Percentiles rank a stretch among this genome's conserved stretches.
These are phyloP conservation scores for Orbilia javanica DNA, from an alignment of 2,329 filamentous ascomycete species.

Conservation along the genomic window DNA sequence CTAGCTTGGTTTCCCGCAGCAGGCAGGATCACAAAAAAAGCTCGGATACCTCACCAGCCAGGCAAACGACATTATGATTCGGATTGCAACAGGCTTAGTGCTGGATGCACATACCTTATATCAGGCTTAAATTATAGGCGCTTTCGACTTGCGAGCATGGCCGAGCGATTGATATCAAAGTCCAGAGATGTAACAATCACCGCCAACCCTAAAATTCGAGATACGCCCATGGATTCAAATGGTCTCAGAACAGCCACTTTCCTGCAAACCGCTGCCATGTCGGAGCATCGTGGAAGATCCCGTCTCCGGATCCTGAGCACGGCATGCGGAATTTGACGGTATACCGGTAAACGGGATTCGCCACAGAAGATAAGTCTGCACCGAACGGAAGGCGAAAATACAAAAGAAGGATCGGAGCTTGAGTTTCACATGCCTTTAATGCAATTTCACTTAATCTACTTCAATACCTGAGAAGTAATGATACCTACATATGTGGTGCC, in stretches of 20 bases:
- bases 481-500: not conserved
- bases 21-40: constrained; percentile 4
- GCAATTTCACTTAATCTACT: constrained; percentile 18
- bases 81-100: constrained; percentile 24
- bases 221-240: constrained; percentile 3
- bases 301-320: constrained; percentile 2
- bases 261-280: constrained; percentile 3
- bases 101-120: constrained; percentile 16
- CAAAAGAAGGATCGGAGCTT: constrained; percentile 1
- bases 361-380: not conserved
- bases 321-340: constrained; percentile 17
- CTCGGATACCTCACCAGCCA: constrained; percentile 5
- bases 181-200: not conserved
- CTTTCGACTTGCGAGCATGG: not conserved
- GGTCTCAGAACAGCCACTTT: constrained; percentile 13
- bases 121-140: constrained; percentile 4
- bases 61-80: constrained; percentile 16
- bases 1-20: constrained; percentile 6
- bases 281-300: constrained; percentile 21
- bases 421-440: constrained; percentile 15
- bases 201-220: constrained; percentile 12
- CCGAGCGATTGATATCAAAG: constrained; percentile 9
- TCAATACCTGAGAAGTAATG: not conserved
- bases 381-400: not conserved
- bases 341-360: constrained; percentile 6